phyloP scores from a whole-genome alignment of 2,329 filamentous ascomycete genomes.

The Sclerotinia glacialis region DNA sequence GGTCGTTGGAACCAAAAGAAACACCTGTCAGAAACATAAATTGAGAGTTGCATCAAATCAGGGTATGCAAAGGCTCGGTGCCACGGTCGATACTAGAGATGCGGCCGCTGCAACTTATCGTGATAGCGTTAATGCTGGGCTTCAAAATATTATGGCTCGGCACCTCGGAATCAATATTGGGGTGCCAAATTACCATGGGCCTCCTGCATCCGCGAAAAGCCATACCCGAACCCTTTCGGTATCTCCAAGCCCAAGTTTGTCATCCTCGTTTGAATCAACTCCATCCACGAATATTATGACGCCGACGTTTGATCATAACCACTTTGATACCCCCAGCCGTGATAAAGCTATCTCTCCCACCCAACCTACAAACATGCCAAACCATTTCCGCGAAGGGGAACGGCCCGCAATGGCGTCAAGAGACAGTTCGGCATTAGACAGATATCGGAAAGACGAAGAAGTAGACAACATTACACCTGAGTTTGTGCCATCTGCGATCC shows the following conservation, averaged over 20 bases:
- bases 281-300: neutral
- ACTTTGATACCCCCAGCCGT: neutral
- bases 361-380: neutral
- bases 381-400: neutral
- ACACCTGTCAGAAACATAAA: too few species aligned
- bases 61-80: neutral
- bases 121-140: neutral
- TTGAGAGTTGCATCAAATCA: neutral
- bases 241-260: neutral
- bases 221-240: neutral
- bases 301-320: neutral
- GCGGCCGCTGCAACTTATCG: neutral
- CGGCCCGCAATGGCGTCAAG: neutral
- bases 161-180: neutral
- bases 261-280: neutral
- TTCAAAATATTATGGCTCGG: neutral
- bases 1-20: neutral
- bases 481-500: constrained; percentile 17
- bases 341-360: neutral
- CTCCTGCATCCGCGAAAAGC: too few species aligned
- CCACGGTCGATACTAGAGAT: neutral
- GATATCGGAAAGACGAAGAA: neutral
- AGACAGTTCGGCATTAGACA: neutral
- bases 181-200: too few species aligned
- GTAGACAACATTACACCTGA: neutral